phyloP scores from a whole-genome alignment of 1,139 yeast species.

The Hemisphaericaspora xylanilytica region DNA sequence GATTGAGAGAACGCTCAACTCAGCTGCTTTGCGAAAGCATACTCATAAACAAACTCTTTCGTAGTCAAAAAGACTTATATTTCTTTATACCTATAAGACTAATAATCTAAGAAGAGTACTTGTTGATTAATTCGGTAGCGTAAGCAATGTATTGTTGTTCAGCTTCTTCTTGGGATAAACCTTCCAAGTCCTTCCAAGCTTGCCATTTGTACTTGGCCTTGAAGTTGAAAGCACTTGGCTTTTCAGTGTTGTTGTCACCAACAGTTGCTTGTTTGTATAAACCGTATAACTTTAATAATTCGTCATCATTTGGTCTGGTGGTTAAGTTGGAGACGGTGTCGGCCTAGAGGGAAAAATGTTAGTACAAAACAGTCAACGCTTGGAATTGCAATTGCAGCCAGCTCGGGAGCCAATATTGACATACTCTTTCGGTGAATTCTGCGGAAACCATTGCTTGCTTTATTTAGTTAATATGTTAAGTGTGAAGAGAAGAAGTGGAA shows the following conservation, averaged over 20 bases:
- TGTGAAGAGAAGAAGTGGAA: background rate
- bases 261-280: constrained; percentile 95
- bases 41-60: too few species aligned
- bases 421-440: constrained; percentile 52
- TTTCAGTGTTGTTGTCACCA: constrained; percentile 85
- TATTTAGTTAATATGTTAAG: too few species aligned
- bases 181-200: constrained; percentile 88
- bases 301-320: constrained; percentile 81
- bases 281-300: constrained; percentile 79
- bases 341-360: constrained; percentile 48
- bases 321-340: constrained; percentile 73
- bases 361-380: background rate
- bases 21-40: too few species aligned
- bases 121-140: constrained; percentile 64
- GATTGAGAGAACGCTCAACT: too few species aligned
- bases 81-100: background rate
- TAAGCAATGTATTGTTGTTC: constrained; percentile 78
- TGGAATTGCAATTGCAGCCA: too few species aligned
- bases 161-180: constrained; percentile 85
- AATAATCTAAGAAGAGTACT: constrained; percentile 30
- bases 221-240: constrained; percentile 87
- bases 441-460: constrained; percentile 50
- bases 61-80: background rate
- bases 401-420: too few species aligned
- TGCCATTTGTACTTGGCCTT: constrained; percentile 98